Evolutionary conservation across 2,329 filamentous ascomycete species (phyloP).

Genomic region (Monosporascus sp.): DNA sequence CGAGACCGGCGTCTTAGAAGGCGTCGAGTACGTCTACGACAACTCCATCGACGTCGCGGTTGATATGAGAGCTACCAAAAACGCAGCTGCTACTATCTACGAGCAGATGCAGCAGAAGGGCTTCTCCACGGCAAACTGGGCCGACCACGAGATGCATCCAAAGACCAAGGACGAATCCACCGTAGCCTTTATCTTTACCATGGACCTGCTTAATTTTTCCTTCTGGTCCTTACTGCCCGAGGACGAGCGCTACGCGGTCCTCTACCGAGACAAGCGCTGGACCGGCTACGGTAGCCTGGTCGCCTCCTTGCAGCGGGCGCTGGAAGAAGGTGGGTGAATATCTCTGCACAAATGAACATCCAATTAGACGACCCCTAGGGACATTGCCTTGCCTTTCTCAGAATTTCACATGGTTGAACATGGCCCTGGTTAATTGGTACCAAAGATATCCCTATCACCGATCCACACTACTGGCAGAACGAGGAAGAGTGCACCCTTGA

Average conservation of each 20-base stretch:
- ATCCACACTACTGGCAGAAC: conserved; percentile 78
- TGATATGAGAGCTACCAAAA: conserved; percentile 75
- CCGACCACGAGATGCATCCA: conserved; percentile 84
- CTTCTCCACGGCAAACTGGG: conserved; percentile 84
- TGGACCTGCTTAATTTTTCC: conserved; percentile 95
- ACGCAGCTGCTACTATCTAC: conserved; percentile 74
- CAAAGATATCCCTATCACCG: conserved; percentile 79
- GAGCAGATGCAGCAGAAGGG: conserved; percentile 74
- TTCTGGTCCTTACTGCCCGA: conserved; percentile 80
- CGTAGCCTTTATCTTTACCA: conserved; percentile 90
- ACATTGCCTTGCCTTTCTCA: not conserved
- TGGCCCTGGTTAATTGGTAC: conserved; percentile 16
- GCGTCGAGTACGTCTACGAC: conserved; percentile 82
- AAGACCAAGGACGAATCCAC: conserved; percentile 73
- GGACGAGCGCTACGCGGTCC: conserved; percentile 72
- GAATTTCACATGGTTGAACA: not conserved
- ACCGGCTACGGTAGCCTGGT: conserved; percentile 96
- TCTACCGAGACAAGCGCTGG: conserved; percentile 76
- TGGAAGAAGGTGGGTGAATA: conserved; percentile 68
- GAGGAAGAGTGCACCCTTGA: conserved; percentile 72
- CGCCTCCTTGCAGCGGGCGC: conserved; percentile 75
- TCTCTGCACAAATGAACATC: not conserved
- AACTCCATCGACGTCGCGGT: conserved; percentile 91
- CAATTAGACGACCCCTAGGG: not conserved
- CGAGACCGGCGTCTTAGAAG: conserved; percentile 76